Evolutionary conservation across 2,329 filamentous ascomycete species (phyloP).

Genomic region (Escovopsis sp.): DNA sequence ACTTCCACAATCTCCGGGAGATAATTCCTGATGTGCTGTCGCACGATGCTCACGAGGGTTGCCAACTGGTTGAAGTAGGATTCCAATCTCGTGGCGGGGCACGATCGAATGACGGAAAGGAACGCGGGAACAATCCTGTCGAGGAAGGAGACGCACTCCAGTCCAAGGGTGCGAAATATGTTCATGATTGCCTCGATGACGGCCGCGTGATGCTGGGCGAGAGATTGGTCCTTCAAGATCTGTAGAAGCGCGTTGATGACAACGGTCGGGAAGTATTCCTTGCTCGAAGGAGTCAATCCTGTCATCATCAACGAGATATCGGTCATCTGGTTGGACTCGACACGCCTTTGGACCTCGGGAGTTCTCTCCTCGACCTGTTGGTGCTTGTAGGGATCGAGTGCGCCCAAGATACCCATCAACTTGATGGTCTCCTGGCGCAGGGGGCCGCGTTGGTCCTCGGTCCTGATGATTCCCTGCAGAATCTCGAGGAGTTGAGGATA

Average conservation of each 20-base stretch:
- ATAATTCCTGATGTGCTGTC: conserved; percentile 89
- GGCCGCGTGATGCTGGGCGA: conserved; percentile 79
- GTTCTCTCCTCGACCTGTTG: conserved; percentile 80
- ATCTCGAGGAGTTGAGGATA: conserved; percentile 90
- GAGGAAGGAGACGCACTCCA: conserved; percentile 93
- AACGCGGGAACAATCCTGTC: conserved; percentile 92
- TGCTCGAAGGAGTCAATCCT: conserved; percentile 86
- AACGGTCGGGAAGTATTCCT: conserved; percentile 96
- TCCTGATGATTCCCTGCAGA: conserved; percentile 84
- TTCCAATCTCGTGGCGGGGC: conserved; percentile 64
- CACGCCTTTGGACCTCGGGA: conserved; percentile 60
- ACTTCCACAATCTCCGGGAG: conserved; percentile 75
- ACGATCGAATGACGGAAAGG: conserved; percentile 72
- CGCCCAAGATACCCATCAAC: conserved; percentile 86
- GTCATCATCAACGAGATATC: conserved; percentile 98
- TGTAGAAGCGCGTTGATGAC: conserved; percentile 92
- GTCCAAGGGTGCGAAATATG: conserved; percentile 88
- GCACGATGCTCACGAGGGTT: conserved; percentile 83
- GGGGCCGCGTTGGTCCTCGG: conserved; percentile 68
- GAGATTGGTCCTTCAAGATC: conserved; percentile 78
- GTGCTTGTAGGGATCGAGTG: conserved; percentile 90
- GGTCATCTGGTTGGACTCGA: conserved; percentile 54
- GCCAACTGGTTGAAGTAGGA: conserved; percentile 97
- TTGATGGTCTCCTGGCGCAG: conserved; percentile 92
- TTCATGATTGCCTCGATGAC: conserved; percentile 98